Conservation (phyloP, 1,284 basidiomycete genomes). For the Marasmius oreades region DNA sequence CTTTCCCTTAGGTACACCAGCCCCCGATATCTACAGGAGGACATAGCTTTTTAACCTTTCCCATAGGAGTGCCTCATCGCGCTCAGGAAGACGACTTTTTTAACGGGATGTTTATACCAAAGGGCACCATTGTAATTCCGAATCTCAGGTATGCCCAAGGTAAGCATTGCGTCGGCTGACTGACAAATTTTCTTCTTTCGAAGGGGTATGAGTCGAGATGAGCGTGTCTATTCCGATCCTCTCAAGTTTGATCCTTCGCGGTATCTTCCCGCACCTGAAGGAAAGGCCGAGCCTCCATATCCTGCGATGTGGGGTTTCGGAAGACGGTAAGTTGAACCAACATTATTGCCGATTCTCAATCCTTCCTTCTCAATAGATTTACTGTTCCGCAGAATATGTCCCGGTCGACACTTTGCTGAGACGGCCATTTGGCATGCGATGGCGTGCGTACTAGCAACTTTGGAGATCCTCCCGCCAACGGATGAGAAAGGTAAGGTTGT, state of each 20-base stretch:
- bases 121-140: slow-evolving; percentile 2
- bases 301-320: not conserved
- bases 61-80: slow-evolving; percentile 4
- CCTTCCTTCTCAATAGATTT: not conserved
- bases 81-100: not conserved
- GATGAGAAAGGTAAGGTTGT: slow-evolving; percentile 9
- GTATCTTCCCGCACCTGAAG: slow-evolving; percentile 2
- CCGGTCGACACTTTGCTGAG: slow-evolving; percentile 18
- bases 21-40: not conserved
- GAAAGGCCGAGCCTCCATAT: slow-evolving; percentile 3
- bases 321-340: not conserved
- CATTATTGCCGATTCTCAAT: not conserved
- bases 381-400: slow-evolving; percentile 13
- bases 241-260: not conserved
- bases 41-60: too few relatives aligned
- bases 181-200: not conserved
- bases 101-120: slow-evolving; percentile 1
- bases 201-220: slow-evolving; percentile 3
- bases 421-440: slow-evolving; percentile 18
- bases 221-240: slow-evolving; percentile 3
- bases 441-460: slow-evolving; percentile 16
- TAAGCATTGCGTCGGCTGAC: not conserved
- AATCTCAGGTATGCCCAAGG: not conserved
- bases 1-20: not conserved
- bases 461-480: slow-evolving; percentile 9